A percentile compares a stretch with the other conserved stretches of the same genome.
These are phyloP conservation scores for Pleurotus salmoneostramineus DNA, from an alignment of 768 basidiomycete genomes.

Conservation along the genomic window DNA sequence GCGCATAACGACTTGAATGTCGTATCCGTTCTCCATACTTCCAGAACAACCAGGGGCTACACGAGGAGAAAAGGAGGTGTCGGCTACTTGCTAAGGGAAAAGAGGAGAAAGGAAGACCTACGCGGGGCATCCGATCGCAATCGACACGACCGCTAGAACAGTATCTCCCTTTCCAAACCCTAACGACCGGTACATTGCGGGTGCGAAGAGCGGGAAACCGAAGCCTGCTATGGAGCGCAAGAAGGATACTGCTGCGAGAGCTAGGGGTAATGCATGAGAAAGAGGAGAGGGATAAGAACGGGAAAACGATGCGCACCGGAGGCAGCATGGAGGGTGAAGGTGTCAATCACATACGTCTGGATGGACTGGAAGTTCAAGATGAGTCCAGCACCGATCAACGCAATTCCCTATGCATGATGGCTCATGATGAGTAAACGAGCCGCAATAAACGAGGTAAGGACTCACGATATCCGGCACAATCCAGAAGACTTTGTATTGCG, in stretches of 20 bases:
- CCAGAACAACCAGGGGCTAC: too few species aligned
- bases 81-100: too few species aligned
- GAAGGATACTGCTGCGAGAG: constrained; percentile 59
- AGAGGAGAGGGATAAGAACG: neutral
- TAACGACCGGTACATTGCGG: constrained; percentile 59
- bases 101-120: constrained; percentile 20
- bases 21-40: too few species aligned
- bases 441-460: neutral
- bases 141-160: constrained; percentile 52
- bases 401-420: constrained; percentile 43
- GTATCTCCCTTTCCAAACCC: constrained; percentile 72
- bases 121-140: constrained; percentile 60
- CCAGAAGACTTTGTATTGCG: constrained; percentile 58
- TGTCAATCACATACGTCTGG: constrained; percentile 65
- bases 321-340: constrained; percentile 62
- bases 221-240: constrained; percentile 67
- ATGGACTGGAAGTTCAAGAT: constrained; percentile 59
- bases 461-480: constrained; percentile 46
- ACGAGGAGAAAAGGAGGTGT: too few species aligned
- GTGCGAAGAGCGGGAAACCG: constrained; percentile 75
- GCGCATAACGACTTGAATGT: too few species aligned
- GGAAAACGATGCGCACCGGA: constrained; percentile 39
- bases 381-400: constrained; percentile 50
- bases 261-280: constrained; percentile 19
- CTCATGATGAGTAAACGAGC: neutral